Conservation (phyloP, 192 early-diverging fungal genomes). For the Kappamyces sp. region DNA sequence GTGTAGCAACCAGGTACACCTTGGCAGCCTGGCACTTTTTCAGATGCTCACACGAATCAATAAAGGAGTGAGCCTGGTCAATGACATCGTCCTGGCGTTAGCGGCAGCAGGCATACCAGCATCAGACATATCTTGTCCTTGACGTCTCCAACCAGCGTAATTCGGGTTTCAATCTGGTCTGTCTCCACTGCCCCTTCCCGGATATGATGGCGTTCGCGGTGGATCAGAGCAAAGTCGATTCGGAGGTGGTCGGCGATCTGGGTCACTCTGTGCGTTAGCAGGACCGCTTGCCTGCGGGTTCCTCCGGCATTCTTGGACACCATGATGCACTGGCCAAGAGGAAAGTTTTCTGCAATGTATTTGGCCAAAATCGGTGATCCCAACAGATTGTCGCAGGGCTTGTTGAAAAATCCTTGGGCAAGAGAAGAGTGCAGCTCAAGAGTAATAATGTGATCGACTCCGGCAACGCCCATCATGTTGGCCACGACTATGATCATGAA, state of each 20-base stretch:
- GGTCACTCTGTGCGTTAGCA: constrained; percentile 64
- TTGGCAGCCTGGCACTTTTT: constrained; percentile 75
- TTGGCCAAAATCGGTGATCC: constrained; percentile 84
- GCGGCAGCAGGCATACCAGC: constrained; percentile 27
- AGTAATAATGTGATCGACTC: constrained; percentile 97
- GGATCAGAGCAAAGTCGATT: constrained; percentile 94
- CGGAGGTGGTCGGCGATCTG: constrained; percentile 89
- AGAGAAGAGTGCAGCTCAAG: constrained; percentile 94
- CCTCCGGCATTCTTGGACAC: constrained; percentile 95
- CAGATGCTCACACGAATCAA: constrained; percentile 86
- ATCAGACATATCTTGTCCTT: constrained; percentile 46
- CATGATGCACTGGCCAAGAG: constrained; percentile 66
- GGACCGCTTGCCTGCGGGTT: constrained; percentile 67
- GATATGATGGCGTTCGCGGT: constrained; percentile 67
- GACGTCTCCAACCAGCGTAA: constrained; percentile 55
- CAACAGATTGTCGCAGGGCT: constrained; percentile 90
- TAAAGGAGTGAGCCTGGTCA: constrained; percentile 82
- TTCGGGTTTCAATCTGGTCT: constrained; percentile 28
- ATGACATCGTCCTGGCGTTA: constrained; percentile 80
- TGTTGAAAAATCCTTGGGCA: constrained; percentile 94
- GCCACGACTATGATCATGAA: constrained; percentile 63
- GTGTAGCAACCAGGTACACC: constrained; percentile 90
- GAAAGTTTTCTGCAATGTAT: constrained; percentile 75
- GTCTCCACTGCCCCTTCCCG: constrained; percentile 9
- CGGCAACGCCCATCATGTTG: constrained; percentile 88